Conservation (phyloP, 2,329 filamentous ascomycete species). For the Penicillium thymicola region DNA sequence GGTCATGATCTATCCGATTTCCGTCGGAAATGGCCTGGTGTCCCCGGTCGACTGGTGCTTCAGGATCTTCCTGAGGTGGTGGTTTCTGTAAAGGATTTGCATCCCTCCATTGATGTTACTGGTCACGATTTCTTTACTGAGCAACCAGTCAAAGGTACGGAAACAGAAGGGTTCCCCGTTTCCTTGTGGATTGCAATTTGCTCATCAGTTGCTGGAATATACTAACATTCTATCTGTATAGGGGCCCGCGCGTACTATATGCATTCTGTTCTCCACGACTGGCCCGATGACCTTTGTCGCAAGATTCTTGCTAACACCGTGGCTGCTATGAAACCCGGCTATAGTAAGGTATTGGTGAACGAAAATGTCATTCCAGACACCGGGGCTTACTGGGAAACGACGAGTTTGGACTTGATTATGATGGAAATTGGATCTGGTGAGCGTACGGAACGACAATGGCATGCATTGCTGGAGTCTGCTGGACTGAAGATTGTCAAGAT, state of each 20-base stretch:
- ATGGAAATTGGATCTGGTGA: conserved; percentile 40
- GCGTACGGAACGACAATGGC: conserved; percentile 42
- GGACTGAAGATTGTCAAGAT: conserved; percentile 38
- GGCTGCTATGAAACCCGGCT: conserved; percentile 37
- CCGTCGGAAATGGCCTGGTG: conserved; percentile 32
- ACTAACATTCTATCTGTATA: conserved; percentile 10
- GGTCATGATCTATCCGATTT: conserved; percentile 43
- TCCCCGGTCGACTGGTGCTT: conserved; percentile 44
- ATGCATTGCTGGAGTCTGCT: conserved; percentile 28
- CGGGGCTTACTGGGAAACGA: conserved; percentile 30
- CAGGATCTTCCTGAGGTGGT: conserved; percentile 47
- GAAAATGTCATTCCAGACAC: conserved; percentile 42
- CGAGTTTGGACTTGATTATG: conserved; percentile 43
- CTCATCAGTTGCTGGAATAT: background rate
- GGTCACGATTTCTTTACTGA: conserved; percentile 46
- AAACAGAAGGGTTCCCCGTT: background rate
- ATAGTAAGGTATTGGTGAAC: conserved; percentile 45
- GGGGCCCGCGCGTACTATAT: conserved; percentile 39
- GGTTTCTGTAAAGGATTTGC: conserved; percentile 15
- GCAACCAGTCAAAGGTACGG: conserved; percentile 44
- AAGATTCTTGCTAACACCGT: conserved; percentile 30
- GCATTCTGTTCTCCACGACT: conserved; percentile 37
- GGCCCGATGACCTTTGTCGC: conserved; percentile 31
- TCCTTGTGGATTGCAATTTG: background rate
- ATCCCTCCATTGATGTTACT: background rate